Evolutionary conservation across 2,329 filamentous ascomycete species (phyloP), one percentile per base, ranked within the genome.

Genomic region (Westerdykella aurantiaca): DNA sequence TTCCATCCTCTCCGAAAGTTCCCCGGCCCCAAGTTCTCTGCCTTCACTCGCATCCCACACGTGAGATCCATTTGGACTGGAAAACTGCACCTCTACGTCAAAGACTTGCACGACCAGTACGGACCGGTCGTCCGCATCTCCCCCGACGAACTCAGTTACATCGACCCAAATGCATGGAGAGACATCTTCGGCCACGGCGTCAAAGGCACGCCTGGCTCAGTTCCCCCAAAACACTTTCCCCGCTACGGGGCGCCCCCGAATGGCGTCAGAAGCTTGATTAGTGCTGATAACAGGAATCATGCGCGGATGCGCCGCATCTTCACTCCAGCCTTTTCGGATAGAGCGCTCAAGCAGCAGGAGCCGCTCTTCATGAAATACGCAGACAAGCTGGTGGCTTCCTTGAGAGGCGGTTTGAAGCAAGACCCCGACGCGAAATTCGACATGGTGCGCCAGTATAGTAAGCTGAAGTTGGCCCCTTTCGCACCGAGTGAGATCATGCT

Each of bases 1-100:
- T 67, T 73, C 45, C 66, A 72, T 31, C 71, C 71, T 2, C 60
- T 73, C 1, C 59, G 62, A 35, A 64, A 63, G 35, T 72, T 67
- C 37, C 72, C 72, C 9, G 73, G 72, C 2, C 72, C 72, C 1
- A 67, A 57, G 33, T 41, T 67, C 6, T 47, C 55, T 43, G 64
- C 66, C 7, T 58, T 62, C 16, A 63, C 65, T 34, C 56, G 62
- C n/a, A 45, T 70, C 10, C 66, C 66, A 1, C 56, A 62, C 34
- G 53, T 58, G 18, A 42, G 55, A n/a, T 52, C 55, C 14, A 41
- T 47, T 1, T 48, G 51, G 23, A 52, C 23, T 1, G 69, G 68
- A 18, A 47, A 39, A 2, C 42, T 48, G 7, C 51, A 63, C 23
- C 35, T 37, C 4, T 38, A 44, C 6, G 39, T 61, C 14, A 47